Percentiles rank a stretch among this genome's conserved stretches.
Conservation (phyloP, 208 protist species). For the Leishmania gerbilli region DNA sequence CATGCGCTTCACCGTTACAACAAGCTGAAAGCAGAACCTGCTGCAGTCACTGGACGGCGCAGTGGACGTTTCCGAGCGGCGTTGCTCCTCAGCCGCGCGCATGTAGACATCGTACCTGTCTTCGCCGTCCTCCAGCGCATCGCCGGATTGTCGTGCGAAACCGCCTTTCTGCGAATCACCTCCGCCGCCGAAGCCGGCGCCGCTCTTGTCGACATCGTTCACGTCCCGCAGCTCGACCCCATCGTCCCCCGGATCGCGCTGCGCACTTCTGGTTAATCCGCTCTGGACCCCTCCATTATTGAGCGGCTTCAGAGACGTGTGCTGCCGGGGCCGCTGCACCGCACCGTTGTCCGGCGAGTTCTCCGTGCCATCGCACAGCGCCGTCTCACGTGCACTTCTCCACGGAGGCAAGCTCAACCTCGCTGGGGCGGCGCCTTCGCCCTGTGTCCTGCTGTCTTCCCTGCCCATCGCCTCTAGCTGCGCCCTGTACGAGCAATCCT, state of each 20-base stretch:
- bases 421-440: background rate
- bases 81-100: background rate
- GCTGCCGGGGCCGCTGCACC: too few species aligned
- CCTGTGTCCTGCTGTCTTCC: background rate
- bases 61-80: background rate
- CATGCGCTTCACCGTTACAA: conserved; percentile 50
- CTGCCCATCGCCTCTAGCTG: background rate
- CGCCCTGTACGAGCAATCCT: background rate
- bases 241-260: background rate
- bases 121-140: background rate
- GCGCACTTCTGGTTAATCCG: too few species aligned
- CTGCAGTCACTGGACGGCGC: background rate
- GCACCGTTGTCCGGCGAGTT: too few species aligned
- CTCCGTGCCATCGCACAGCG: background rate
- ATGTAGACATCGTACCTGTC: conserved; percentile 14
- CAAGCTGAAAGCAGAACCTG: conserved; percentile 57
- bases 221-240: background rate
- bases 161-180: background rate
- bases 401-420: background rate
- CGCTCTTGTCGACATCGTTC: background rate
- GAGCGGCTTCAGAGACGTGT: too few species aligned
- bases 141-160: background rate
- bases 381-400: background rate
- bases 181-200: background rate
- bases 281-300: too few species aligned